Percentiles rank a stretch among this genome's conserved stretches.
phyloP scores from a whole-genome alignment of 371 early-diverging fungal species.

The Mucor plumbeus region DNA sequence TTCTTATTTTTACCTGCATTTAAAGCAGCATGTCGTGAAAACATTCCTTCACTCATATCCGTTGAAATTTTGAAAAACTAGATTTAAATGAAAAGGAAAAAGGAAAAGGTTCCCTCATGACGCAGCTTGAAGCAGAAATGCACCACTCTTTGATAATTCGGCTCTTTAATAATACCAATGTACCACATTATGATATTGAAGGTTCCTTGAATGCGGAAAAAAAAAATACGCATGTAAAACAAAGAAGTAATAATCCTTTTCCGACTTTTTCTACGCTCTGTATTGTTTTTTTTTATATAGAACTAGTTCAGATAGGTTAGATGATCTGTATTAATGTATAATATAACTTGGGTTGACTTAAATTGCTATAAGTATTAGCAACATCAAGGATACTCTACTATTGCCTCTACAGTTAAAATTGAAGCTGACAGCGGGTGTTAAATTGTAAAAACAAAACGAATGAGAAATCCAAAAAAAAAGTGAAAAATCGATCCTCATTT shows the following conservation, averaged over 20 bases:
- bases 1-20: slow-evolving; percentile 34
- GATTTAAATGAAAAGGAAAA: neutral
- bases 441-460: neutral
- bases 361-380: too few species aligned
- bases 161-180: neutral
- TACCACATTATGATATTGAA: neutral
- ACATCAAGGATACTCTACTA: too few species aligned
- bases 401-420: neutral
- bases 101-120: slow-evolving; percentile 10
- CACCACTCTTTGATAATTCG: slow-evolving; percentile 1
- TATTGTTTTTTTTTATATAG: neutral
- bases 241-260: neutral
- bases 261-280: neutral
- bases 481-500: neutral
- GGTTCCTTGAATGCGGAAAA: too few species aligned
- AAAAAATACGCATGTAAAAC: too few species aligned
- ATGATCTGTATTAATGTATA: too few species aligned
- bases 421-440: neutral
- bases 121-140: slow-evolving; percentile 7
- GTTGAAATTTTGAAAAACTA: neutral
- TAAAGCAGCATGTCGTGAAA: slow-evolving; percentile 39
- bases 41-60: slow-evolving; percentile 44
- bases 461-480: neutral
- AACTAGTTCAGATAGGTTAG: too few species aligned
- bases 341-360: too few species aligned